Conservation (phyloP, 805 yeast species). For the Kluyveromyces nonfermentans region DNA sequence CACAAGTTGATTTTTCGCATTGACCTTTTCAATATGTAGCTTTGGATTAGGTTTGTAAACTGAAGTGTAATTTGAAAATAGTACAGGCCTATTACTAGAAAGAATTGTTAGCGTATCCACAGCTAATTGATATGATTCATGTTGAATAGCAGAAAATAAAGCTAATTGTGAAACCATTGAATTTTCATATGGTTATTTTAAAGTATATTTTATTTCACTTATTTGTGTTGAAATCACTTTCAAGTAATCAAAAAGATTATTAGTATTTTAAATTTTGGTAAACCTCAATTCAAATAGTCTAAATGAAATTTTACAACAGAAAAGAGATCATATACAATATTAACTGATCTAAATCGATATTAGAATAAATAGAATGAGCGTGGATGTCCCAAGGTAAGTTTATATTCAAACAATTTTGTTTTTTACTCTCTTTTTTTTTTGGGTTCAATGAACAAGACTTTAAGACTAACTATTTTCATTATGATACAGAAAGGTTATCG, state of each 20-base stretch:
- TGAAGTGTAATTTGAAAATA: constrained; percentile 20
- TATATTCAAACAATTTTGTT: neutral
- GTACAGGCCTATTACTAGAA: constrained; percentile 24
- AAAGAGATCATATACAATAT: neutral
- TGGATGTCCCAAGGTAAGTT: constrained; percentile 37
- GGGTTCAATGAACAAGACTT: neutral
- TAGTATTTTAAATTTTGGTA: neutral
- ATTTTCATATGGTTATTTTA: constrained; percentile 1
- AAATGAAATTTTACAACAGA: too few species aligned
- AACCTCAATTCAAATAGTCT: too few species aligned
- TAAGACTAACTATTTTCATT: neutral
- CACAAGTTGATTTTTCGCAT: constrained; percentile 24
- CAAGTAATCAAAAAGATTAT: neutral
- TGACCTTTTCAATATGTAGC: constrained; percentile 18
- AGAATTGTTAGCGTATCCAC: constrained; percentile 22
- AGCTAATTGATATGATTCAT: constrained; percentile 21
- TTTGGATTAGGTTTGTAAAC: constrained; percentile 24
- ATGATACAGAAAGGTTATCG: constrained; percentile 35
- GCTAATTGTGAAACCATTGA: constrained; percentile 28
- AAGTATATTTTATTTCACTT: neutral
- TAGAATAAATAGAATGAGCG: constrained; percentile 20
- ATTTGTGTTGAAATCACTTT: neutral
- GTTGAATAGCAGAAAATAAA: constrained; percentile 21
- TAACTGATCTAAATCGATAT: neutral
- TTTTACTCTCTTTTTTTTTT: too few species aligned